Evolutionary conservation across 2,329 filamentous ascomycete species (phyloP), one percentile per base, ranked within the genome.

Genomic region (Fusarium foetens): DNA sequence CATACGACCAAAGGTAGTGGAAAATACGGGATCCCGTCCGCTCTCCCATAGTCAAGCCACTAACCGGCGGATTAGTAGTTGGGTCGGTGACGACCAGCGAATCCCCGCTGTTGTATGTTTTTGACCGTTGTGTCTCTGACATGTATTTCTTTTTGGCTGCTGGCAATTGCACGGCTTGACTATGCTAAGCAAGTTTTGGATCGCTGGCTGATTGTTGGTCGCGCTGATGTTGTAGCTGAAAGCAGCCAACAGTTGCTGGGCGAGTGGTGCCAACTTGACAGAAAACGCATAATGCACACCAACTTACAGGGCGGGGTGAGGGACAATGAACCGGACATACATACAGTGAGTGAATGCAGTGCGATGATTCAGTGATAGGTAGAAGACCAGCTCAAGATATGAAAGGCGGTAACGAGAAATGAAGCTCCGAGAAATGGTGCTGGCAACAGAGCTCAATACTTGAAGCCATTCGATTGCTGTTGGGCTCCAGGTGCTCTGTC

Each of bases 21-120:
- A 59, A 59, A 59, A 59, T 59, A 59, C 46, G 57, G 57, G 57
- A 59, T 59, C 57, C 57, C 57, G 57, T 59, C 57, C 46, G 57
- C 57, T 59, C 57, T 59, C 46, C 45, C 57, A 58, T 58, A 58
- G 55, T 58, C 55, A 58, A 58, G 55, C 55, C 27, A 39, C 35
- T 58, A 58, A 52, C 27, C 35, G 55, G 55, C 55, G 45, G 55
- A 58, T 52, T 39, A 52, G 55, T 58, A 58, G 55, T 58, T 58
- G 55, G 55, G 55, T 58, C 55, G 55, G 55, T 58, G 55, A 58
- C 55, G 55, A 58, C 55, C 55, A 58, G 55, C 43, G 55, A 58
- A 58, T 58, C 55, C 55, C 55, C 45, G 57, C 57, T 59, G 57
- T 55, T 55, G 57, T 60, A 60, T 60, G 57, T 55, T 55, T 33